Conservation (phyloP, 306 rosid genomes). For the Quercus ilex region DNA sequence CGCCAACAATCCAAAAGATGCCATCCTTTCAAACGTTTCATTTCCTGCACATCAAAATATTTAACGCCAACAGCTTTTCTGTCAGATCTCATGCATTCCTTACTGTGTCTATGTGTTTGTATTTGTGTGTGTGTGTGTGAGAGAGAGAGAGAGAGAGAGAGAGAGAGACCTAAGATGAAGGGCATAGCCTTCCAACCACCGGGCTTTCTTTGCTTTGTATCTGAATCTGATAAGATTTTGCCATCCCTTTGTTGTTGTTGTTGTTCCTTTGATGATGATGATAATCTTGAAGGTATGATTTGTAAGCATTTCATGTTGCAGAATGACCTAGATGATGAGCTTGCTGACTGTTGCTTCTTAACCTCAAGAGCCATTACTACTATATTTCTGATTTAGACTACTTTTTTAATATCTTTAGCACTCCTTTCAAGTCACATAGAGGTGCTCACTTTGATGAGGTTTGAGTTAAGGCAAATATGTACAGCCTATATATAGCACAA, state of each 20-base stretch:
- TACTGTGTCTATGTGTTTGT: background rate
- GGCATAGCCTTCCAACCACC: constrained; percentile 95
- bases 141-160: background rate
- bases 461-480: too few species aligned
- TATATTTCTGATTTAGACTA: background rate
- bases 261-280: background rate
- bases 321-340: constrained; percentile 2
- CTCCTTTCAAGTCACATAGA: background rate
- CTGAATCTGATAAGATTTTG: constrained; percentile 7
- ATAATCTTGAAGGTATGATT: background rate
- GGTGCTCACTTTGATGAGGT: background rate
- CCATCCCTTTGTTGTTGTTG: background rate
- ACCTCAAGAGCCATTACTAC: background rate
- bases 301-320: background rate
- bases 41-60: constrained; percentile 45
- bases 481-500: too few species aligned
- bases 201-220: constrained; percentile 31
- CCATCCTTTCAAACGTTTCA: constrained; percentile 85
- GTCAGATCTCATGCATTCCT: background rate
- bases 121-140: background rate
- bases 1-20: constrained; percentile 60
- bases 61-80: background rate
- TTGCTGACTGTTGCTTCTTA: background rate
- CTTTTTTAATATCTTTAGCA: background rate
- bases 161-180: constrained; percentile 63